Conservation (phyloP, 1,139 yeast species). For the Saccharomycopsis crataegensis region DNA sequence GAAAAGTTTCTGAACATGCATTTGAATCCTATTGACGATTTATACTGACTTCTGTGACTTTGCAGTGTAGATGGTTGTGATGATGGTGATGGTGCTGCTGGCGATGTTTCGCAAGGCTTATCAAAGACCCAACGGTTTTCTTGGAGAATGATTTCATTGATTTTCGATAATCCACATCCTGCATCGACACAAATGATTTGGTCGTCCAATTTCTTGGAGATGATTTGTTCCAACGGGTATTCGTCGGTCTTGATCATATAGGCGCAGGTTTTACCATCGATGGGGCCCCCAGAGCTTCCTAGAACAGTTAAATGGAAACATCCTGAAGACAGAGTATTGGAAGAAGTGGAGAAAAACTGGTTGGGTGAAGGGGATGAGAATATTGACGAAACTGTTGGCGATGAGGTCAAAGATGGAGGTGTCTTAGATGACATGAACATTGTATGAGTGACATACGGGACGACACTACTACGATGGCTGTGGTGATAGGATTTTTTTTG, state of each 20-base stretch:
- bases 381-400: not conserved
- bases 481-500: no score
- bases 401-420: not conserved
- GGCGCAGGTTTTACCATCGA: constrained; percentile 60
- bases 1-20: not conserved
- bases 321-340: not conserved
- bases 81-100: no score
- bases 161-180: constrained; percentile 61
- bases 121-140: constrained; percentile 12
- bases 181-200: constrained; percentile 60
- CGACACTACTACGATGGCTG: no score
- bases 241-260: constrained; percentile 52
- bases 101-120: not conserved
- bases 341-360: not conserved
- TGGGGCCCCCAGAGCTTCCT: constrained; percentile 78
- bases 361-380: not conserved
- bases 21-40: not conserved
- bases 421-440: not conserved
- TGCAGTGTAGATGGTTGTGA: no score
- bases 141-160: constrained; percentile 42
- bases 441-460: not conserved
- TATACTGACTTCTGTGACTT: no score
- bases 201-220: constrained; percentile 28
- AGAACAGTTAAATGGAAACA: constrained; percentile 49
- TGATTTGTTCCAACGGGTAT: constrained; percentile 33